A percentile compares a stretch with the other conserved stretches of the same genome.
These are phyloP conservation scores for Hypocrella siamensis DNA, from an alignment of 2,329 filamentous ascomycete species.

Conservation along the genomic window DNA sequence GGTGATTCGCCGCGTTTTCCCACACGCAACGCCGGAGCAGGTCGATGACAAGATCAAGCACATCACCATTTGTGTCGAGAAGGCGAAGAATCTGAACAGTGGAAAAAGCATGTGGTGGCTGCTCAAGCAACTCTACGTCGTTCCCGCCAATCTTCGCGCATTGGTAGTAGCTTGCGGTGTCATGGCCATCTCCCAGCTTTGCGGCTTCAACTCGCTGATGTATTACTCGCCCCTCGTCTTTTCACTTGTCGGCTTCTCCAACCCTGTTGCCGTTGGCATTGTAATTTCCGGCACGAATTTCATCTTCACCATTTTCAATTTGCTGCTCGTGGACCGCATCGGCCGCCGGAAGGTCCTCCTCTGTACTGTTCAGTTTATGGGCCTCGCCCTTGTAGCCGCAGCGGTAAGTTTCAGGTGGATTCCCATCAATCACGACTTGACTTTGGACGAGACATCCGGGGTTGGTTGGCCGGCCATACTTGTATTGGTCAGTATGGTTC, in stretches of 20 bases:
- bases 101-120: slow-evolving; percentile 24
- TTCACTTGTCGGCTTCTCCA: slow-evolving; percentile 30
- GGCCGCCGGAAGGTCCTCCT: slow-evolving; percentile 28
- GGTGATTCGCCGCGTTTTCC: slow-evolving; percentile 23
- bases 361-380: slow-evolving; percentile 27
- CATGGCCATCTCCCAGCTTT: slow-evolving; percentile 36
- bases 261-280: slow-evolving; percentile 28
- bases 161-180: slow-evolving; percentile 29
- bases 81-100: slow-evolving; percentile 20
- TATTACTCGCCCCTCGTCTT: slow-evolving; percentile 36
- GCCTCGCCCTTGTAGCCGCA: slow-evolving; percentile 21
- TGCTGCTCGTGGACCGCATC: slow-evolving; percentile 26
- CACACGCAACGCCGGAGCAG: slow-evolving; percentile 23
- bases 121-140: slow-evolving; percentile 27
- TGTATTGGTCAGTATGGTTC: slow-evolving; percentile 23
- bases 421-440: slow-evolving; percentile 24
- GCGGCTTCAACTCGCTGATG: slow-evolving; percentile 34
- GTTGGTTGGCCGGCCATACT: slow-evolving; percentile 2
- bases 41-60: slow-evolving; percentile 26
- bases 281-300: slow-evolving; percentile 30
- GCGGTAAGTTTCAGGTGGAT: slow-evolving; percentile 23
- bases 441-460: slow-evolving; percentile 17
- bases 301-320: slow-evolving; percentile 31
- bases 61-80: slow-evolving; percentile 20
- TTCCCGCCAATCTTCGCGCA: slow-evolving; percentile 26